phyloP scores from a whole-genome alignment of 2,329 filamentous ascomycete species.

The Talaromyces sp. region DNA sequence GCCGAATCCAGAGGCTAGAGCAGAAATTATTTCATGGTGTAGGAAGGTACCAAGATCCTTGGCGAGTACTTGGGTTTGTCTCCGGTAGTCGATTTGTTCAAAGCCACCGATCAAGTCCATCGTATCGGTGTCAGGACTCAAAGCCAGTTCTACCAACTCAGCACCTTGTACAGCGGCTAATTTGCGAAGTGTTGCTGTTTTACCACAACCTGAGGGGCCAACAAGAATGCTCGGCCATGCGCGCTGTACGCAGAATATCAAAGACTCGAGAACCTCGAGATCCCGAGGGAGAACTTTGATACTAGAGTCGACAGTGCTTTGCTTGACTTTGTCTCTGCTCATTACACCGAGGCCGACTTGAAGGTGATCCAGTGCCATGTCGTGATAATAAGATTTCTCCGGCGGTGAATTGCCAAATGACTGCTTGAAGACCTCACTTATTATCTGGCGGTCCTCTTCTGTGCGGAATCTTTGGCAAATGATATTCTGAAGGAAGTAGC shows the following conservation, averaged over 20 bases:
- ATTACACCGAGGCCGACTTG: slow-evolving; percentile 78
- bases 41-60: slow-evolving; percentile 50
- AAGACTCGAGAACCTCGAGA: slow-evolving; percentile 72
- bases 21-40: slow-evolving; percentile 34
- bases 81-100: slow-evolving; percentile 81
- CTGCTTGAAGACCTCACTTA: slow-evolving; percentile 61
- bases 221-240: slow-evolving; percentile 86
- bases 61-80: slow-evolving; percentile 62
- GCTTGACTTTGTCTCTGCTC: slow-evolving; percentile 48
- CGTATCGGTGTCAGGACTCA: slow-evolving; percentile 93
- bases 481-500: slow-evolving; percentile 75
- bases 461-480: slow-evolving; percentile 85
- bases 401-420: slow-evolving; percentile 53
- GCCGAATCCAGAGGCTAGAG: slow-evolving; percentile 20
- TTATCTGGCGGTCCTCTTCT: slow-evolving; percentile 58
- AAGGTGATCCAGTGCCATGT: slow-evolving; percentile 58
- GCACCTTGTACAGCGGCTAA: slow-evolving; percentile 75
- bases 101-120: slow-evolving; percentile 97
- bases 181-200: slow-evolving; percentile 73
- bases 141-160: slow-evolving; percentile 71
- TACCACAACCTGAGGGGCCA: slow-evolving; percentile 78
- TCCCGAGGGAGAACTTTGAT: slow-evolving; percentile 32
- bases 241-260: slow-evolving; percentile 81
- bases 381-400: slow-evolving; percentile 63
- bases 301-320: slow-evolving; percentile 27